Base-by-base conservation (phyloP, 148 eudicot species). In the Nepenthes mirabilis region DNA sequence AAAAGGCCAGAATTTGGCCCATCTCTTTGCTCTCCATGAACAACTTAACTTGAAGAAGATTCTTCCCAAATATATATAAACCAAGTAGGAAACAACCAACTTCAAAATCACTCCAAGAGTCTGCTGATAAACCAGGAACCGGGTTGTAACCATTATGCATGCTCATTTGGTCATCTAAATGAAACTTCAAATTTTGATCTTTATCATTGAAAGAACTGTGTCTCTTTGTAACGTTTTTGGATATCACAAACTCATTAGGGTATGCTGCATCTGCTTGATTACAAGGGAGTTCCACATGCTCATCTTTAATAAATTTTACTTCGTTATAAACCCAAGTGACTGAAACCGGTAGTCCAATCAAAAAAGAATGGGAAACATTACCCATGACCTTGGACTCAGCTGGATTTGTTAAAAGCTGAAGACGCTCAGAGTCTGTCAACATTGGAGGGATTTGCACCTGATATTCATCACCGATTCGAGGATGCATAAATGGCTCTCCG, bases 11-110 rank as follows among this genome's bases (percentile, higher is more conserved):
- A 35, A 90, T 61, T 36, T 76, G 78, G 11, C 88, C 88, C 68
- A 75, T 68, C 14, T 62, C 58, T 68, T 87, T 90, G 34, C 69
- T 76, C 54, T 68, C 95, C 55, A 86, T 61, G 70, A 87, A 86
- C 47, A 58, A 74, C 62, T 60, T 67, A 59, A 90, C 74, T 56
- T 47, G 72, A 62, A 66, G 81, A 62, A 90, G 88, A 53, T 86
- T 77, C 77, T 86, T 90, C 67, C 79, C 83, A 62, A 86, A 85
- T 33, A 90, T 70, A 63, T 82, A 90, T 63, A 90, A 68, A 34
- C 95, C 95, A 52, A 90, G 84, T 47, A 87, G 71, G 66, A 90
- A 90, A 60, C 84, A 72, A 43, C 66, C 79, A 71, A 72, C 79
- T 64, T 86, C 95, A 56, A 71, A 60, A 47, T 73, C 79, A 69